Base-by-base conservation (phyloP, 1,284 basidiomycete species). In the Austroboletus olivaceoglutinosus region DNA sequence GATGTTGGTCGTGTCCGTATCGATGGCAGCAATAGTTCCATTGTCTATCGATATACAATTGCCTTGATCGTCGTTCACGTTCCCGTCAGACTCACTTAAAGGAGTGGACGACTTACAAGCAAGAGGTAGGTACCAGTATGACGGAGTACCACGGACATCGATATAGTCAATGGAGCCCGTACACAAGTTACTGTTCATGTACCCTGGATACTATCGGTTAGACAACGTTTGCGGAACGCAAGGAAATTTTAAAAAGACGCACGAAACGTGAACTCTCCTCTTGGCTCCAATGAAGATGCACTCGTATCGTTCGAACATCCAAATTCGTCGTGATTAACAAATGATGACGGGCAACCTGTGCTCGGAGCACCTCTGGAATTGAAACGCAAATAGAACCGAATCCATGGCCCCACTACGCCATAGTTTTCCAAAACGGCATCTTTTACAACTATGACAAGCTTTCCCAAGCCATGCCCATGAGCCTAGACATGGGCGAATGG, bases 341-440 rank as follows among this genome's bases (percentile, higher is more conserved):
- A n/a, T 43, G 16, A 5, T 12, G 2, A 7, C 38, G 11, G 12
- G 1, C 38, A 21, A 9, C 12, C 36, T 11, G n/a, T n/a, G n/a
- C n/a, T n/a, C n/a, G n/a, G n/a, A n/a, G n/a, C 23, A 70, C 65
- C 70, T 65, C 12, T 68, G 69, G 23, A 75, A 58, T 18, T 71
- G 71, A 30, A 75, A 55, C 4, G 62, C 59, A 51, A 76, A 74
- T 34, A 73, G 48, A 6, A 73, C 64, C 6, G 60, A 60, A 43
- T 67, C 62, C 54, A 77, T 62, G 1, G 63, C 57, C 31, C 63
- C 63, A 31, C 68, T 70, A 31, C 70, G 67, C 73, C 3, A 81
- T 65, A 1, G 70, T 69, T 57, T 80, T 67, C 73, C 75, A 77
- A 53, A 78, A 70, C 3, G 77, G 77, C 38, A 59, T 72, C 11